Evolutionary conservation across 495 filamentous ascomycete genomes (phyloP), one percentile per base, ranked within the genome.

Genomic region (Penicillium goetzii): DNA sequence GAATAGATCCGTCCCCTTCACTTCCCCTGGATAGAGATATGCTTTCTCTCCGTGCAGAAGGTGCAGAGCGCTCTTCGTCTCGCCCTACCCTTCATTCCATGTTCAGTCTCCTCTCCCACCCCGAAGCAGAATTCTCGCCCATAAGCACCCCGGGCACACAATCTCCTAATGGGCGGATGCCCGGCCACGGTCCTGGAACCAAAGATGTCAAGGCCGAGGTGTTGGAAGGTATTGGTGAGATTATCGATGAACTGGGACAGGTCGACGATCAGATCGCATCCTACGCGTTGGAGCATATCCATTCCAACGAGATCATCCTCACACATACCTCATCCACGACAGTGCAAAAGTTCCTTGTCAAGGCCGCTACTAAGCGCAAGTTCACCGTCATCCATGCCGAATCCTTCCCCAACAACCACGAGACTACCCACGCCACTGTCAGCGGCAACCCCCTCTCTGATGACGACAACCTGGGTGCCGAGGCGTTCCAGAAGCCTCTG

Each of bases 211-310:
- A 90, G 59, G 90, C 90, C n/a, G 93, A 97, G 73, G 89, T 97
- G 3, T 82, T 94, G 61, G 89, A 92, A 69, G 92, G 92, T 25
- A 93, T 97, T 61, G 84, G 88, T 63, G 93, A 97, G 74, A 91
- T 97, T 36, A 90, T 93, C 71, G 93, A 97, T 68, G 93, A 97
- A 73, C 84, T 97, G 47, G 86, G 86, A 49, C 90, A 93, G 73
- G 90, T 90, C 15, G 93, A 96, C 73, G 90, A 93, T 65, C 92
- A 95, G 74, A 94, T 97, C 62, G 90, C 93, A 4, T 85, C 83
- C 25, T 92, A 92, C 65, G 89, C 92, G 7, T 86, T 93, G 51
- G 90, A 96, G 23, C 90, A 96, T 72, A 96, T 97, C 54, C 91
- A 96, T 75, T 88, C 89, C 12, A 91, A 91, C 74, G 93, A 97